These are phyloP conservation scores for Citrus medica DNA, from an alignment of 345 rosid species.

Conservation along the genomic window DNA sequence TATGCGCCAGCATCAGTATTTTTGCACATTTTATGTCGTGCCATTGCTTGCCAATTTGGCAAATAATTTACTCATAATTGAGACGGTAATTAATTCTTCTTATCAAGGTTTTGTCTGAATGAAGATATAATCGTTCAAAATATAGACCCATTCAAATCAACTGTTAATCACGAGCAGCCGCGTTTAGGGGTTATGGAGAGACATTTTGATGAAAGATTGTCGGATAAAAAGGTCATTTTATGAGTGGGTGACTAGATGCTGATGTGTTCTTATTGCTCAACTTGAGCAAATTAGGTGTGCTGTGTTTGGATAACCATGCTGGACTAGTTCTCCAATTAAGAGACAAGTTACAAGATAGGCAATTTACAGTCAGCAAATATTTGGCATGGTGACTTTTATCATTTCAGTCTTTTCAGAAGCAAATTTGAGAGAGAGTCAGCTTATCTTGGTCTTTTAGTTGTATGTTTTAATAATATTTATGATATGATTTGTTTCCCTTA, in stretches of 20 bases:
- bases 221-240: neutral
- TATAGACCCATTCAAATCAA: neutral
- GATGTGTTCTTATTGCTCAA: neutral
- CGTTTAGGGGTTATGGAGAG: neutral
- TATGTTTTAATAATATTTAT: neutral
- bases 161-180: neutral
- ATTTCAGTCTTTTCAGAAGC: neutral
- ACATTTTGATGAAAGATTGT: neutral
- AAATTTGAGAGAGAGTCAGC: neutral
- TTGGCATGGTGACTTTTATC: neutral
- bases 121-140: neutral
- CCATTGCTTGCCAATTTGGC: neutral
- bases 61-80: neutral
- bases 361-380: neutral
- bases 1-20: neutral
- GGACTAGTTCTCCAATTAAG: neutral
- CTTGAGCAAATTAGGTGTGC: neutral
- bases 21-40: neutral
- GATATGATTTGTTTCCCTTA: neutral
- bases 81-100: neutral
- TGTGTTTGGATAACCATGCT: neutral
- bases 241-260: neutral
- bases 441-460: neutral
- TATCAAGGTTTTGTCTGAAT: neutral
- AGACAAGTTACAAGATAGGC: neutral